Conservation (phyloP, 441 rosid species). For the Aquilaria agallochum region DNA sequence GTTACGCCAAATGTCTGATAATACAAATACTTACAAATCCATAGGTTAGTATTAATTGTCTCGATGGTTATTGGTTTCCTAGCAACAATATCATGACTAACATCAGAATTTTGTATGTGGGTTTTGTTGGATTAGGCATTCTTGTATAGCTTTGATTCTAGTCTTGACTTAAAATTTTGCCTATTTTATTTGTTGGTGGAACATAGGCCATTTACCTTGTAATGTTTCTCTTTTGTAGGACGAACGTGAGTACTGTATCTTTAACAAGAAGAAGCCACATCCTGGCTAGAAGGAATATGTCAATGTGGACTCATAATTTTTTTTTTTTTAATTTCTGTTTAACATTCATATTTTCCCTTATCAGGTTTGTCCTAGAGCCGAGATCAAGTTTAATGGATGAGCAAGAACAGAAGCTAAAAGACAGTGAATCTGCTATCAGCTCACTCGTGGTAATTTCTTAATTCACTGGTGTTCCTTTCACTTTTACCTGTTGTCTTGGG, state of each 20-base stretch:
- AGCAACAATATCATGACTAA: too few species aligned
- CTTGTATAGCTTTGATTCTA: not conserved
- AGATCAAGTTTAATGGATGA: too few species aligned
- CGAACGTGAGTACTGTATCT: too few species aligned
- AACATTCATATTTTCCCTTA: too few species aligned
- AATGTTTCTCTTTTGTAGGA: slow-evolving; percentile 7
- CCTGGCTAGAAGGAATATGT: too few species aligned
- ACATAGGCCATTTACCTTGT: not conserved
- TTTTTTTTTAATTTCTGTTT: too few species aligned
- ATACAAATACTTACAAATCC: slow-evolving; percentile 86
- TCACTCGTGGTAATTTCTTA: slow-evolving; percentile 57
- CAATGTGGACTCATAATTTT: too few species aligned
- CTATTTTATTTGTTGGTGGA: not conserved
- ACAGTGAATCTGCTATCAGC: slow-evolving; percentile 72
- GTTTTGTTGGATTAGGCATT: not conserved
- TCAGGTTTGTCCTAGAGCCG: too few species aligned
- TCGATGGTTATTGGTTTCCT: too few species aligned
- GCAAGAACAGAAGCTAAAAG: slow-evolving; percentile 52
- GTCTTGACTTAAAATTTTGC: not conserved
- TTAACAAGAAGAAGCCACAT: too few species aligned
- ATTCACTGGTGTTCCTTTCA: not conserved
- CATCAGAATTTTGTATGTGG: too few species aligned
- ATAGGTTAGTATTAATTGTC: slow-evolving; percentile 31
- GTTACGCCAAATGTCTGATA: slow-evolving; percentile 63
- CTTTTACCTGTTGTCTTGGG: not conserved